phyloP scores from a whole-genome alignment of 2,329 filamentous ascomycete genomes.

The Ophiostoma piceae region DNA sequence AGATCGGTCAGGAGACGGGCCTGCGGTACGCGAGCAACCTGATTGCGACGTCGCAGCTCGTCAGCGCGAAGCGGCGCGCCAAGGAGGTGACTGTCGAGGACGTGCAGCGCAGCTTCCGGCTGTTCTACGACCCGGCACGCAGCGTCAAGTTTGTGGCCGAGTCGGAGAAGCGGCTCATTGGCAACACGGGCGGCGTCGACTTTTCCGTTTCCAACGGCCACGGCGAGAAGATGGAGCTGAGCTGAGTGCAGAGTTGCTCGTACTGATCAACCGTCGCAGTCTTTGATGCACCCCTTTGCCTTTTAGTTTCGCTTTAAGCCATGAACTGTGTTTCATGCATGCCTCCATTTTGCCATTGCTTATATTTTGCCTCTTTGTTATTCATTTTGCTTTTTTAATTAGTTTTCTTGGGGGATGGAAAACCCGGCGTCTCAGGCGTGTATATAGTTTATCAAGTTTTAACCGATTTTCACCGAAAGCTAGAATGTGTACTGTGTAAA shows the following conservation, averaged over 20 bases:
- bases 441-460: conserved; percentile 10
- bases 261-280: not conserved
- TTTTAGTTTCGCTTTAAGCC: not conserved
- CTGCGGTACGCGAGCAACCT: conserved; percentile 96
- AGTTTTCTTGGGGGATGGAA: conserved; percentile 19
- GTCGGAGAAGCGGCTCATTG: conserved; percentile 89
- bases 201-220: conserved; percentile 52
- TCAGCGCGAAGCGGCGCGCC: conserved; percentile 77
- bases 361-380: conserved; percentile 13
- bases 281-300: not conserved
- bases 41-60: conserved; percentile 86
- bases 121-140: conserved; percentile 86
- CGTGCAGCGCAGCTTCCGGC: conserved; percentile 84
- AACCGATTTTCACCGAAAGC: not conserved
- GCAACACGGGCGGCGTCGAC: conserved; percentile 74
- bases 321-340: not conserved
- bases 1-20: conserved; percentile 89
- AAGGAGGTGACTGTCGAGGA: conserved; percentile 82
- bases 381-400: not conserved
- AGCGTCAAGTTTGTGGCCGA: conserved; percentile 88
- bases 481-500: not conserved
- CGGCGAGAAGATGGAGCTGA: conserved; percentile 40
- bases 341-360: not conserved
- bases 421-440: conserved; percentile 20
- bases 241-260: conserved; percentile 22